These are phyloP conservation scores for Xylaria curta DNA, from an alignment of 495 filamentous ascomycete species.

Conservation along the genomic window DNA sequence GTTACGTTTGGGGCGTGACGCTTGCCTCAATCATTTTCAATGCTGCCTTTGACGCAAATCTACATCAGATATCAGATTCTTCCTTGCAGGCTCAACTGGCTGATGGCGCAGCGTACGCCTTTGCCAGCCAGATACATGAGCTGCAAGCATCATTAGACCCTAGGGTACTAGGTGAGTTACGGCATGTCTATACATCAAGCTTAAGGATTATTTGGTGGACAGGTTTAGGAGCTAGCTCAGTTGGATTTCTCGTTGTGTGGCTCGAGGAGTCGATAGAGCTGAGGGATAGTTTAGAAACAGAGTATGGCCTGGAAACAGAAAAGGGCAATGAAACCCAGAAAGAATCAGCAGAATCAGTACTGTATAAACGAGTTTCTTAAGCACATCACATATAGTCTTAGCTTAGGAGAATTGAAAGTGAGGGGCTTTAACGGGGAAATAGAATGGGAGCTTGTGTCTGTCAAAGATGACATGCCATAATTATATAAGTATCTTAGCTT, in stretches of 20 bases:
- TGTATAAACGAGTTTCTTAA: too few relatives aligned
- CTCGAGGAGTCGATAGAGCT: not conserved
- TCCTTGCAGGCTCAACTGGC: not conserved
- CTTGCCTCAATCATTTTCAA: constrained; percentile 33
- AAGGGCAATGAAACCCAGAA: too few relatives aligned
- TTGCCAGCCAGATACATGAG: not conserved
- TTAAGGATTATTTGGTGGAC: not conserved
- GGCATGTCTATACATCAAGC: not conserved
- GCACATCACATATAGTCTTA: too few relatives aligned
- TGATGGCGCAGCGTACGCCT: not conserved
- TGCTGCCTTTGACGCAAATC: not conserved
- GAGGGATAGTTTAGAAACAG: not conserved
- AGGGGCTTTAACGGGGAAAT: too few relatives aligned
- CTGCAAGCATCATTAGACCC: not conserved
- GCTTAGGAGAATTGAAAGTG: too few relatives aligned
- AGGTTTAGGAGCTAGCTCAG: not conserved
- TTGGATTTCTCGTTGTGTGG: not conserved
- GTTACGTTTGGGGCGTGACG: constrained; percentile 51
- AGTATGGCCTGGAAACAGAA: not conserved
- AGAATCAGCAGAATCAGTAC: too few relatives aligned
- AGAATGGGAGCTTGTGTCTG: too few relatives aligned
- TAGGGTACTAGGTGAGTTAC: not conserved
- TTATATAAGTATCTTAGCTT: too few relatives aligned
- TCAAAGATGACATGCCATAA: too few relatives aligned
- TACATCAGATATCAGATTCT: not conserved